Base-by-base conservation (phyloP, 1,139 yeast species). In the Lodderomyces beijingensis region DNA sequence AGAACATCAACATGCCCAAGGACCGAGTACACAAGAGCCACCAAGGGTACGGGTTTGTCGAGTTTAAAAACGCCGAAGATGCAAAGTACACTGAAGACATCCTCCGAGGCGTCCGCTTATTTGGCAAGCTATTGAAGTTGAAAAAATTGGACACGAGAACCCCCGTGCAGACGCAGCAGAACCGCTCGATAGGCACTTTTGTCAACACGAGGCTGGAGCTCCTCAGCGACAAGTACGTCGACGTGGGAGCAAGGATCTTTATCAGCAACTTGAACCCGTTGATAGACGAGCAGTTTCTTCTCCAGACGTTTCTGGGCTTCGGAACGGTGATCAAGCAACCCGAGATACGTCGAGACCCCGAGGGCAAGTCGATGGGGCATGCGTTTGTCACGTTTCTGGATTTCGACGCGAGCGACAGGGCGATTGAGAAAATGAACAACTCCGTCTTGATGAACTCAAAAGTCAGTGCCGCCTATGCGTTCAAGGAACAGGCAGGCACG, bases 41-140 rank as follows among this genome's bases (percentile, higher is more conserved):
- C 48, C 94, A 83, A 50, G 97, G 96, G 12, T 91, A 68, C 58
- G 97, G 95, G 9, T 91, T 91, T 57, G 80, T 85, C 2, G 94
- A 86, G 51, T 81, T 84, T 47, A 60, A 67, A 34, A 63, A 69
- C 8, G 60, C 61, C 2, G 64, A 57, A 15, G 96, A 88, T 47
- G 82, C 86, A 0, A 82, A 78, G 11, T 91, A 89, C 49, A 87
- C 80, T 1, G 55, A 73, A 23, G 69, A 73, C 38, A 59, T 85
- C 1, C 57, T 86, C 51, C 68, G 74, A 39, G 86, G 86, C 2
- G 65, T 83, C 2, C 59, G 77, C 28, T 57, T 91, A 24, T 85
- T 58, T 48, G 88, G 85, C 1, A 78, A 80, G 45, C 62, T 72
- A 1, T 48, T 91, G 17, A 72, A 79, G 41, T 70, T 89, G 36